Evolutionary conservation across 306 rosid species (phyloP).

Genomic region (Ormosia semicastrata): DNA sequence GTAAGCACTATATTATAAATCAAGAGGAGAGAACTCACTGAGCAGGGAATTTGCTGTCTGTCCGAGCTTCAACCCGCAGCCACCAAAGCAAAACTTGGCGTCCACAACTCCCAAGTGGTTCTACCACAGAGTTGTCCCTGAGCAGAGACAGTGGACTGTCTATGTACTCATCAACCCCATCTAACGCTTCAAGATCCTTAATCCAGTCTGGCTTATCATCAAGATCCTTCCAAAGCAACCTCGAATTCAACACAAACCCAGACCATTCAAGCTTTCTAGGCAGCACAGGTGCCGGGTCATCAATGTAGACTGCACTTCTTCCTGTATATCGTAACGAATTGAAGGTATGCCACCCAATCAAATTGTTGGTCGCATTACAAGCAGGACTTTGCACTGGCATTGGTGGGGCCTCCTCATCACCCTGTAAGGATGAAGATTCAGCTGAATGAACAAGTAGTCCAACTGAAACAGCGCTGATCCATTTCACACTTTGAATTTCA

Average conservation of each 20-base stretch:
- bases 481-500: slow-evolving; percentile 78
- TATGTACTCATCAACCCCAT: slow-evolving; percentile 51
- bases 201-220: slow-evolving; percentile 88
- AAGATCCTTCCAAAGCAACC: slow-evolving; percentile 76
- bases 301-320: slow-evolving; percentile 72
- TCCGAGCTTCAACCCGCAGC: slow-evolving; percentile 98
- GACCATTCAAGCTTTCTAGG: slow-evolving; percentile 94
- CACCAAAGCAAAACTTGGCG: slow-evolving; percentile 94
- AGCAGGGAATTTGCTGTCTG: slow-evolving; percentile 95
- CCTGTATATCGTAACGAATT: slow-evolving; percentile 65
- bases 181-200: slow-evolving; percentile 63
- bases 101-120: slow-evolving; percentile 95
- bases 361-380: slow-evolving; percentile 77
- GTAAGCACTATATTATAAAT: neutral
- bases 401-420: slow-evolving; percentile 46
- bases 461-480: slow-evolving; percentile 95
- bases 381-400: slow-evolving; percentile 95
- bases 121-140: slow-evolving; percentile 73
- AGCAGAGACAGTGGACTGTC: slow-evolving; percentile 79
- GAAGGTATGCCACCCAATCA: slow-evolving; percentile 97
- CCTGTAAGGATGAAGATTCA: slow-evolving; percentile 35
- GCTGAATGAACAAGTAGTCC: slow-evolving; percentile 77
- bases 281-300: slow-evolving; percentile 78
- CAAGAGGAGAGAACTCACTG: slow-evolving; percentile 51
- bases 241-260: slow-evolving; percentile 90